Base-by-base conservation (phyloP, 2,329 filamentous ascomycete genomes). In the Graphilbum ipis-grandicollis region DNA sequence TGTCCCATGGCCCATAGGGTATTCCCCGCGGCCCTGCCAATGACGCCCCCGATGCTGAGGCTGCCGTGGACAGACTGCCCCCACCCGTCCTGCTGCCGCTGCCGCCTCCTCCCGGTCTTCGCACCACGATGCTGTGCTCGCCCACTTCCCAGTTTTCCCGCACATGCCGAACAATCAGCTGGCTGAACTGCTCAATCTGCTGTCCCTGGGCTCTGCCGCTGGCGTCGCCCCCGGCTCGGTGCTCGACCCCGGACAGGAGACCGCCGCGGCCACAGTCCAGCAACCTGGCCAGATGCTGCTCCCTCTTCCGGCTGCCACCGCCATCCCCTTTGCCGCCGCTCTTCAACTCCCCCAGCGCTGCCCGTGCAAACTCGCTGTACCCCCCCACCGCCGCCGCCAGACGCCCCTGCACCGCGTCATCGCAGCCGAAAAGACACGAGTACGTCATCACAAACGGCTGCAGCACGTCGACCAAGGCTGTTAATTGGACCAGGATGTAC, bases 141-240 rank as follows among this genome's bases (percentile, higher is more conserved):
- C 39, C 34, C 9, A 50, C 46, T 1, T 44, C 40, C 66, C 66
- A 70, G 31, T 58, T 62, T 32, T 53, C 56, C 4, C 50, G 49
- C 10, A 68, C 56, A 31, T 70, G 65, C 9, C 55, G 52, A 5
- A 56, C 38, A 28, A 70, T 62, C 34, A 56, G 56, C 14, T 54
- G 52, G 7, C 52, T 50, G 38, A 69, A 68, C 31, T 43, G 54
- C 22, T 51, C 46, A 9, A 61, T 47, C 19, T 60, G 50, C 3
- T 52, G 21, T 23, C 21, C 10, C 6, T 23, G 21, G 5, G 21
- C 21, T 10, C 10, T 5, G 21, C 21, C 21, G 21, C 6, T 5
- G 5, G 6, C 21, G 21, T 23, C 21, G 10, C 6, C 5, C 21
- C 6, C 10, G 21, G 6, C 21, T 23, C 6, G 21, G 6, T 10